These are phyloP conservation scores for Apocynum venetum DNA, from an alignment of 257 asterid species.

Conservation along the genomic window DNA sequence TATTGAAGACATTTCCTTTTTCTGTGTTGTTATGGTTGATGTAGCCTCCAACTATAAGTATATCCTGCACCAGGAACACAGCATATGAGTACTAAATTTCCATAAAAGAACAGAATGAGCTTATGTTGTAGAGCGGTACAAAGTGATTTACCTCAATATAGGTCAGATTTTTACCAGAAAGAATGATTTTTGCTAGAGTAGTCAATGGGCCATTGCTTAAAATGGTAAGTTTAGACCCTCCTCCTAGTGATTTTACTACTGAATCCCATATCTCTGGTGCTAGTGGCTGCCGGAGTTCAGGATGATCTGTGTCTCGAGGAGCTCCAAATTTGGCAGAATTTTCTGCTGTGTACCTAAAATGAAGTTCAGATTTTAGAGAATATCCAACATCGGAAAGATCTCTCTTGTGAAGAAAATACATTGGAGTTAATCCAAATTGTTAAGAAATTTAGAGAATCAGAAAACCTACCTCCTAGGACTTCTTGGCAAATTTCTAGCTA, in stretches of 20 bases:
- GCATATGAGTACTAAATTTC: not conserved
- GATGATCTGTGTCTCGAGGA: conserved; percentile 71
- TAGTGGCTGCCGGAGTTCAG: conserved; percentile 73
- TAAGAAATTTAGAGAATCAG: not conserved
- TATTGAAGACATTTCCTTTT: conserved; percentile 61
- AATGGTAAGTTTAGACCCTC: conserved; percentile 57
- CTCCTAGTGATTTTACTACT: conserved; percentile 41
- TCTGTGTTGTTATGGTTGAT: conserved; percentile 26
- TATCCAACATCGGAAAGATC: not conserved
- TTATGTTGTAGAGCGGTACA: not conserved
- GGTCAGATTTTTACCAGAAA: conserved; percentile 38
- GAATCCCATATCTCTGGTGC: conserved; percentile 75
- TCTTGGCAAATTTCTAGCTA: conserved; percentile 72
- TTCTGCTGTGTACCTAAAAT: conserved; percentile 63
- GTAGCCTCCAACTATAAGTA: conserved; percentile 74
- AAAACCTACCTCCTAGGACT: conserved; percentile 63
- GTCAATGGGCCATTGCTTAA: conserved; percentile 89
- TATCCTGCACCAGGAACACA: conserved; percentile 41
- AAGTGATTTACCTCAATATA: conserved; percentile 52
- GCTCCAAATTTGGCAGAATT: conserved; percentile 67
- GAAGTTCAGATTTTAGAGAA: too few species aligned
- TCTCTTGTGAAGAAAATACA: too few species aligned
- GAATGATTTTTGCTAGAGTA: conserved; percentile 58
- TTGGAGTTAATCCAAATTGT: not conserved
- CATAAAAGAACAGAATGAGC: not conserved